Evolutionary conservation across 2,329 filamentous ascomycete species (phyloP).

Genomic region (Aschersonia sp.): DNA sequence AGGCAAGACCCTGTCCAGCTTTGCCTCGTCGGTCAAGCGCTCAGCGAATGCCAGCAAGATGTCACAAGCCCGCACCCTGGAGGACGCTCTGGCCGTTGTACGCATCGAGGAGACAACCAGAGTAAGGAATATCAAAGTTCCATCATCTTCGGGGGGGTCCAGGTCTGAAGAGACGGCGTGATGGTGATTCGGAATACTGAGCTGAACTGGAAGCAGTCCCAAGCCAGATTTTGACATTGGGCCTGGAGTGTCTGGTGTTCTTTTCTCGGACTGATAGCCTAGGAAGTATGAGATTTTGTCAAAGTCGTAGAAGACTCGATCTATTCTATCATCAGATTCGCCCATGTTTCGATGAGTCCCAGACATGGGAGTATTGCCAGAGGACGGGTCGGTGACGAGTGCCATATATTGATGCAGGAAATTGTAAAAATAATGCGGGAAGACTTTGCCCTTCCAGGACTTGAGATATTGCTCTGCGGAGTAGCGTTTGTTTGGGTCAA

Average conservation of each 20-base stretch:
- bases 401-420: slow-evolving; percentile 98
- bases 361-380: slow-evolving; percentile 58
- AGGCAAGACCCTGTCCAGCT: slow-evolving; percentile 82
- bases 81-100: slow-evolving; percentile 79
- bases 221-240: slow-evolving; percentile 30
- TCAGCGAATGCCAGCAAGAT: slow-evolving; percentile 85
- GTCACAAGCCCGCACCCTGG: slow-evolving; percentile 79
- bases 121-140: slow-evolving; percentile 82
- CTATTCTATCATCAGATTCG: slow-evolving; percentile 86
- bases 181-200: slow-evolving; percentile 78
- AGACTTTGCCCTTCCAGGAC: slow-evolving; percentile 84
- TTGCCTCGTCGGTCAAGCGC: slow-evolving; percentile 84
- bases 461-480: slow-evolving; percentile 88
- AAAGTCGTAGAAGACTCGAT: slow-evolving; percentile 85
- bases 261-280: slow-evolving; percentile 49
- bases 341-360: slow-evolving; percentile 56
- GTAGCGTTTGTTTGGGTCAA: slow-evolving; percentile 83
- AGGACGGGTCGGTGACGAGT: slow-evolving; percentile 79
- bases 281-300: slow-evolving; percentile 96
- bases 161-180: slow-evolving; percentile 49
- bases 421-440: slow-evolving; percentile 93
- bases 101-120: slow-evolving; percentile 78
- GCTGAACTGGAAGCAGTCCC: slow-evolving; percentile 61
- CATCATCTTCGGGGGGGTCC: slow-evolving; percentile 61
- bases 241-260: slow-evolving; percentile 13